Conservation (phyloP, 2,329 filamentous ascomycete species). For the Trichoderma sp. region DNA sequence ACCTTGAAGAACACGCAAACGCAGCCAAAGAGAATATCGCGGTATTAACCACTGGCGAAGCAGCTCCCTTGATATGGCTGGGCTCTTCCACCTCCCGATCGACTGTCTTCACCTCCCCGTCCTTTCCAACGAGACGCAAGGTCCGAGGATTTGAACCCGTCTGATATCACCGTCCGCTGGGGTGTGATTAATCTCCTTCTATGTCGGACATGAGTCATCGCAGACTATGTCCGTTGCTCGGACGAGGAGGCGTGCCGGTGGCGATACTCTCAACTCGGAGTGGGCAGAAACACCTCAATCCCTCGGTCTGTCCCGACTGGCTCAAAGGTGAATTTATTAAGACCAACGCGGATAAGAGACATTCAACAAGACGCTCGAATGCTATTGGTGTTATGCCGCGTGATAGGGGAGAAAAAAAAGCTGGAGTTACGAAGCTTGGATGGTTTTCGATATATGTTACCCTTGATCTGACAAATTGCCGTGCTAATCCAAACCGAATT, state of each 20-base stretch:
- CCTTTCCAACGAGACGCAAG: slow-evolving; percentile 31
- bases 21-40: too few species aligned
- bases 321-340: too few species aligned
- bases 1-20: too few species aligned
- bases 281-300: too few species aligned
- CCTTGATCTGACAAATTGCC: too few species aligned
- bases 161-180: slow-evolving; percentile 38
- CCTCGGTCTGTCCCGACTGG: too few species aligned
- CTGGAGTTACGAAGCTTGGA: too few species aligned
- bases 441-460: too few species aligned
- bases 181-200: too few species aligned
- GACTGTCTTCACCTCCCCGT: slow-evolving; percentile 34
- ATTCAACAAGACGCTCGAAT: too few species aligned
- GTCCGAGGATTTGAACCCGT: slow-evolving; percentile 30
- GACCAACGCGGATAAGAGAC: slow-evolving; percentile 32
- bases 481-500: too few species aligned
- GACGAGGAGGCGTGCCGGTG: slow-evolving; percentile 30
- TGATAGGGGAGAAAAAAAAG: background rate
- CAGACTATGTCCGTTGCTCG: slow-evolving; percentile 34
- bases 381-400: background rate
- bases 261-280: slow-evolving; percentile 35
- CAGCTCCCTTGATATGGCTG: slow-evolving; percentile 84
- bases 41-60: slow-evolving; percentile 37
- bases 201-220: slow-evolving; percentile 44
- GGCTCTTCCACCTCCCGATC: slow-evolving; percentile 56